Conservation (phyloP, 2,329 filamentous ascomycete genomes). For the Trichoderma citrinoviride region DNA sequence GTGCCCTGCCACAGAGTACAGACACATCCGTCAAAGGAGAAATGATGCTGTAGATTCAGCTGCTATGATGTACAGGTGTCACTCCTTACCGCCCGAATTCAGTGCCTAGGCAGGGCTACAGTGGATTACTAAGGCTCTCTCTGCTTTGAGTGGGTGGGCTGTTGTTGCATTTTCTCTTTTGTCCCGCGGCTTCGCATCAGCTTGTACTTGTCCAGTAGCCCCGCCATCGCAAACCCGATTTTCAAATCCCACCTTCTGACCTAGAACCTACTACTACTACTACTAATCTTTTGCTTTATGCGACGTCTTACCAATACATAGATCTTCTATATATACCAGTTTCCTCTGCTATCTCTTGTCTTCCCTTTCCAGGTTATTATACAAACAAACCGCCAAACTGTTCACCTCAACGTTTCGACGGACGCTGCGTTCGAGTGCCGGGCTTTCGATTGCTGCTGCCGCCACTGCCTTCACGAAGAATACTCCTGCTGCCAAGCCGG, state of each 20-base stretch:
- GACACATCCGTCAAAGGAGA: too few species aligned
- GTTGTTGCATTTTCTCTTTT: too few species aligned
- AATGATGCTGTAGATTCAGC: too few species aligned
- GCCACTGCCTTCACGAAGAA: conserved; percentile 59
- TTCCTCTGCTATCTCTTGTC: neutral
- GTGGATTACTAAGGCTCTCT: too few species aligned
- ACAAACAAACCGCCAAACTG: conserved; percentile 67
- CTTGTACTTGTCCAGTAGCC: neutral
- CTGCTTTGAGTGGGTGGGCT: too few species aligned
- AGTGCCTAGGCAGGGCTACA: too few species aligned
- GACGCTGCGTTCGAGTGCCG: conserved; percentile 70
- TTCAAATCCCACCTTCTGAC: neutral
- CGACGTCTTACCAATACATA: neutral
- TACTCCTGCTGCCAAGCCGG: conserved; percentile 22
- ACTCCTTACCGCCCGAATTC: too few species aligned
- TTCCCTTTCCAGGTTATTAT: neutral
- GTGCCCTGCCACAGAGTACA: too few species aligned
- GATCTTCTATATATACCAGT: neutral
- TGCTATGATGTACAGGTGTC: too few species aligned
- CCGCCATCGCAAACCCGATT: conserved; percentile 1
- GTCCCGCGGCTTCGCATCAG: too few species aligned
- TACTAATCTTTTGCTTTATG: conserved; percentile 6
- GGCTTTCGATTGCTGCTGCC: conserved; percentile 70
- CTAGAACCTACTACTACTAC: too few species aligned
- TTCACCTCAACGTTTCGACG: conserved; percentile 81